A percentile compares a stretch with the other conserved stretches of the same genome.
phyloP scores from a whole-genome alignment of 306 rosid species.

The Trifolium repens region DNA sequence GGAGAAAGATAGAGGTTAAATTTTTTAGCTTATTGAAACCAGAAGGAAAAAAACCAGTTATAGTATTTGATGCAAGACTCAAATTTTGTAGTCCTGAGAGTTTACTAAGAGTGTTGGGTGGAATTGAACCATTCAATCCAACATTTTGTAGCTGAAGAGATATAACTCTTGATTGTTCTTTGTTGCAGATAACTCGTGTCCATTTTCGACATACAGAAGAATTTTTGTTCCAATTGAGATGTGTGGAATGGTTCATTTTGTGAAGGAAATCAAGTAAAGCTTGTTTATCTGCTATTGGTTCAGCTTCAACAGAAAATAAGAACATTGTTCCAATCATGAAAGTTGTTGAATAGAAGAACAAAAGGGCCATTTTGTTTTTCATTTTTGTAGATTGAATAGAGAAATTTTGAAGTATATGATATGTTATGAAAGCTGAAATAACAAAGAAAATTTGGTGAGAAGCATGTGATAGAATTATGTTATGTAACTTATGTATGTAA shows the following conservation, averaged over 20 bases:
- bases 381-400: constrained; percentile 49
- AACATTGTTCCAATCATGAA: constrained; percentile 50
- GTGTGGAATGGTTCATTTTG: constrained; percentile 55
- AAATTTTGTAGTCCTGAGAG: constrained; percentile 60
- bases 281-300: constrained; percentile 66
- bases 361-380: constrained; percentile 44
- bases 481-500: neutral
- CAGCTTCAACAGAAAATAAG: constrained; percentile 44
- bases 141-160: constrained; percentile 57
- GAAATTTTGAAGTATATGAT: constrained; percentile 22
- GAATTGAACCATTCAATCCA: constrained; percentile 75
- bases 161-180: constrained; percentile 58
- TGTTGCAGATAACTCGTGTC: constrained; percentile 72
- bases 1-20: constrained; percentile 58
- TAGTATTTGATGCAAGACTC: constrained; percentile 63
- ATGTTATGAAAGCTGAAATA: constrained; percentile 32
- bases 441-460: constrained; percentile 22
- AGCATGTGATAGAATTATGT: neutral
- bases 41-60: constrained; percentile 75
- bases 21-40: constrained; percentile 59
- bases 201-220: constrained; percentile 70
- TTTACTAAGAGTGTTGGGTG: constrained; percentile 69
- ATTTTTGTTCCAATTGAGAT: constrained; percentile 62
- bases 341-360: constrained; percentile 42
- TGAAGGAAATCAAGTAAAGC: constrained; percentile 78